Base-by-base conservation (phyloP, 331 rosid species). In the Arachis monticola region DNA sequence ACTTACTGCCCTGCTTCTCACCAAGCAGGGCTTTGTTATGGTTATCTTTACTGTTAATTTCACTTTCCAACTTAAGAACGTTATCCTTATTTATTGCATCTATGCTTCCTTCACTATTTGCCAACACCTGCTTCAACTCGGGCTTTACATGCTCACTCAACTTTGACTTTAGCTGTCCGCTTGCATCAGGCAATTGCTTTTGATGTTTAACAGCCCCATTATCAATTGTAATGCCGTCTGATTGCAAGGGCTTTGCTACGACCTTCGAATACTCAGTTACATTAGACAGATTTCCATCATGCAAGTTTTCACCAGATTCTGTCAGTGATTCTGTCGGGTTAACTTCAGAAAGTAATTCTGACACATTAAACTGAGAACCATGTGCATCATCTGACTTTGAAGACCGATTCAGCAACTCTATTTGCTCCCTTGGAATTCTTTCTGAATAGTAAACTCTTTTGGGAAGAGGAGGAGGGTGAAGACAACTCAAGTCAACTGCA, bases 351-450 rank as follows among this genome's bases (percentile, higher is more conserved):
- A 66, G 87, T 64, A 88, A 81, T 69, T 83, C 87, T 67, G 96
- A 73, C 14, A 75, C 74, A 7, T 83, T 83, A 81, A 85, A 84
- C 60, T 79, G 92, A 63, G 87, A 67, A 64, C 83, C 84, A 82
- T 82, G 85, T 0, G 88, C 75, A 75, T 88, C 97, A 71, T 92
- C 97, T 8, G 97, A 92, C 73, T 92, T 92, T 53, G 96, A 84
- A 7, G 83, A 88, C 65, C 92, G 83, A 81, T 88, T 92, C 81
- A 79, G 73, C 66, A 88, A 84, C 84, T 90, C 94, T 35, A 82
- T 75, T 77, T 86, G 94, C 81, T 87, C 94, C 85, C 94, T 86
- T n/a, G 96, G 91, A 83, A 82, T 90, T 83, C 93, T 92, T 81
- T 90, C 96, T 1, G 97, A 92, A 80, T 52, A 83, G 75, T 84